phyloP scores from a whole-genome alignment of 257 asterid species.

The Solanum boliviense region DNA sequence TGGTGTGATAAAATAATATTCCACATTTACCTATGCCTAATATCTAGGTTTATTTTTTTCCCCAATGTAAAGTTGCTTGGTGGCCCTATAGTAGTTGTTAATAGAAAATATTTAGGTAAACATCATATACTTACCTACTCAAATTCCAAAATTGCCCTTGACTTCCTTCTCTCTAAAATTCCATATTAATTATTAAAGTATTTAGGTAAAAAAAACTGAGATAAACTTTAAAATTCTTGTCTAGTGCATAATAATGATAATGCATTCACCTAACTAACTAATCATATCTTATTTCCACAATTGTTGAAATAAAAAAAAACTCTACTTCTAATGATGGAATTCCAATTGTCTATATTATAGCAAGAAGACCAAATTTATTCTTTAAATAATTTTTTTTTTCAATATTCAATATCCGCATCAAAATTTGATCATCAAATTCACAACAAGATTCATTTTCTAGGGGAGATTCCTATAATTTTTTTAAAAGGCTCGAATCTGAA shows the following conservation, averaged over 20 bases:
- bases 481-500: fast-evolving
- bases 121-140: neutral
- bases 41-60: neutral
- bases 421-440: neutral
- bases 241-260: neutral
- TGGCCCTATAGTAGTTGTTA: neutral
- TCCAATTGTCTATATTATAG: neutral
- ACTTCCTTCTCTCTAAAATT: neutral
- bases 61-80: neutral
- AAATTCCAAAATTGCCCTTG: neutral
- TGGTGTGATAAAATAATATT: neutral
- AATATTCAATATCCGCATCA: neutral
- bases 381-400: neutral
- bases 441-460: neutral
- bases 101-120: neutral
- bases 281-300: neutral
- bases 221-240: neutral
- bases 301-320: neutral
- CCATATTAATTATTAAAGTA: neutral
- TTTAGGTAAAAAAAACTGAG: neutral
- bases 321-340: neutral
- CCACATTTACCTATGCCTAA: neutral
- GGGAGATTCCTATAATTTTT: neutral
- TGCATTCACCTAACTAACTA: neutral
- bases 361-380: neutral